phyloP scores from a whole-genome alignment of 2,329 filamentous ascomycete species.

The Xylariaceae sp. region DNA sequence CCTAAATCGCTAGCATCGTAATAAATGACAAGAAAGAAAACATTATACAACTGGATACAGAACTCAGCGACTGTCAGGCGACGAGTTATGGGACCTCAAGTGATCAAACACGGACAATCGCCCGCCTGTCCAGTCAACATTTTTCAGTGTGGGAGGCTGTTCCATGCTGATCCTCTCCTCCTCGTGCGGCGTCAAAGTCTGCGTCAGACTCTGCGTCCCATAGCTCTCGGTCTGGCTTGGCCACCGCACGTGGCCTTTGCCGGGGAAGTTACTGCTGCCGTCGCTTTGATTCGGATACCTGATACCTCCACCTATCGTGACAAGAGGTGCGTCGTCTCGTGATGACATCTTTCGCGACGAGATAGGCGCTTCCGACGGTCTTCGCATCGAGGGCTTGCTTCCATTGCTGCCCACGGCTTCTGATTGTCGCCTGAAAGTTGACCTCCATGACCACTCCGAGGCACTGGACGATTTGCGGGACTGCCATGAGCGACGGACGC shows the following conservation, averaged over 20 bases:
- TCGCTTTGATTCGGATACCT: too few species aligned
- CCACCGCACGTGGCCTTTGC: not conserved
- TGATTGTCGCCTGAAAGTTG: too few species aligned
- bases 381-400: not conserved
- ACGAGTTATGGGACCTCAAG: not conserved
- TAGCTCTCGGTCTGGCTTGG: not conserved
- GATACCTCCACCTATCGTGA: not conserved
- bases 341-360: not conserved
- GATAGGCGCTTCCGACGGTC: not conserved
- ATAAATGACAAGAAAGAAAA: too few species aligned
- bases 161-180: not conserved
- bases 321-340: not conserved
- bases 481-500: conserved; percentile 8
- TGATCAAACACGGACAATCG: not conserved
- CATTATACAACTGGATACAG: too few species aligned
- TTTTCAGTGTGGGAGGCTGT: not conserved
- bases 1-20: too few species aligned
- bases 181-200: not conserved
- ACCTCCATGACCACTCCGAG: not conserved
- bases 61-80: too few species aligned
- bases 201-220: not conserved
- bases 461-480: conserved; percentile 5
- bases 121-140: not conserved
- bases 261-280: too few species aligned
- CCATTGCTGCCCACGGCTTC: too few species aligned